These are phyloP conservation scores for Liquidambar formosana DNA, from an alignment of 164 flowering plant species.

Conservation along the genomic window DNA sequence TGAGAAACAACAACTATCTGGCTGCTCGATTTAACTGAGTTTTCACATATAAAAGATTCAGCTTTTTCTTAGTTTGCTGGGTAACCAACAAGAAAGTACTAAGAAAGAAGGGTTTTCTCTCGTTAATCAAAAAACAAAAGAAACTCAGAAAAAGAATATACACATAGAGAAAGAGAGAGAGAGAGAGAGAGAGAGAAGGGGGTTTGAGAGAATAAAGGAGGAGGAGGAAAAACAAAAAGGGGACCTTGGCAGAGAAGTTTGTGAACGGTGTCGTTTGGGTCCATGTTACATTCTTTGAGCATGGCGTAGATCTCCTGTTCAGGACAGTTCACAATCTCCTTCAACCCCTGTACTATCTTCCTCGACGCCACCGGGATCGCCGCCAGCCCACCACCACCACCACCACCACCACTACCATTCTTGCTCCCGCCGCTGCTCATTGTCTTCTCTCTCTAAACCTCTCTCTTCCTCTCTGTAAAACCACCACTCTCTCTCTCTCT, in stretches of 20 bases:
- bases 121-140: background rate
- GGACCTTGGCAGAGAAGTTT: constrained; percentile 35
- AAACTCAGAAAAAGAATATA: background rate
- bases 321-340: constrained; percentile 25
- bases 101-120: no score
- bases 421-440: constrained; percentile 3
- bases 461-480: background rate
- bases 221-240: background rate
- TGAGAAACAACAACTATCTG: no score
- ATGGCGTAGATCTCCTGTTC: constrained; percentile 33
- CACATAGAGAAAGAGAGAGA: background rate
- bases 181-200: background rate
- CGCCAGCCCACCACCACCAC: background rate
- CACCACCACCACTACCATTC: background rate
- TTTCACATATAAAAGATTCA: background rate
- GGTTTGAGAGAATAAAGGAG: background rate
- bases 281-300: constrained; percentile 36
- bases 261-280: constrained; percentile 29
- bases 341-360: constrained; percentile 23
- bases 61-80: background rate
- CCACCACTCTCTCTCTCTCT: constrained; percentile 9
- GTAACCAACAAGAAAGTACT: background rate
- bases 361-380: constrained; percentile 13
- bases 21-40: no score
- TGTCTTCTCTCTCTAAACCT: constrained; percentile 11